These are phyloP conservation scores for Diaporthe vexans DNA, from an alignment of 2,329 filamentous ascomycete genomes.

Conservation along the genomic window DNA sequence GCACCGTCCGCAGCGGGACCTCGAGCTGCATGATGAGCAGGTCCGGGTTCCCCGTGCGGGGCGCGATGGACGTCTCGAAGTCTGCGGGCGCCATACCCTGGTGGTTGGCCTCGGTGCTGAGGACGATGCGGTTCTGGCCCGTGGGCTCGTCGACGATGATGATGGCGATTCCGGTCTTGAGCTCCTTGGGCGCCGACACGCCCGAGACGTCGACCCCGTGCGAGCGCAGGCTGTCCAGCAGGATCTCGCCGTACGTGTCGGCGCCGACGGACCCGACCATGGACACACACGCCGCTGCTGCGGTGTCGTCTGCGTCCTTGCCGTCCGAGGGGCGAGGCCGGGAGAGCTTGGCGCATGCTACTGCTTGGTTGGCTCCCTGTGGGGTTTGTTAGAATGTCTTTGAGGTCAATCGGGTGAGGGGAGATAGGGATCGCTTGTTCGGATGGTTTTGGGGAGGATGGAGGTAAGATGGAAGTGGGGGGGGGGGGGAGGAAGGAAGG, in stretches of 20 bases:
- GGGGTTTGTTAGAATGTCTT: not conserved
- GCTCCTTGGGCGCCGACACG: constrained; percentile 59
- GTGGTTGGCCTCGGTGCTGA: constrained; percentile 80
- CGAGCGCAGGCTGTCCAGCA: constrained; percentile 69
- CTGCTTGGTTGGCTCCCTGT: constrained; percentile 89
- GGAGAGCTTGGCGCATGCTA: constrained; percentile 87
- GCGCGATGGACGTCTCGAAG: constrained; percentile 10
- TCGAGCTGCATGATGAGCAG: constrained; percentile 85
- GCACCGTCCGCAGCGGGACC: constrained; percentile 76
- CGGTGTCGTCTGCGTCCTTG: constrained; percentile 65
- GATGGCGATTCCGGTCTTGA: constrained; percentile 78
- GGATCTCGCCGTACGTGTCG: constrained; percentile 73
- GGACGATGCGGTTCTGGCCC: constrained; percentile 83
- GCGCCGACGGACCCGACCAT: constrained; percentile 83
- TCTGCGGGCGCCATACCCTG: constrained; percentile 29
- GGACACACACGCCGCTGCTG: constrained; percentile 60
- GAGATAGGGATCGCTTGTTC: not conserved
- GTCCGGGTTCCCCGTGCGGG: constrained; percentile 60
- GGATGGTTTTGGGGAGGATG: not conserved
- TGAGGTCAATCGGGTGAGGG: too few species aligned
- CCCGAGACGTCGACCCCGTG: constrained; percentile 74
- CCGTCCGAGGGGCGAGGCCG: constrained; percentile 54
- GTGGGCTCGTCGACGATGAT: constrained; percentile 81
- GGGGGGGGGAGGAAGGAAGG: too few species aligned
- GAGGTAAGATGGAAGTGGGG: not conserved